A percentile compares a stretch with the other conserved stretches of the same genome.
These are phyloP conservation scores for Agaricus subrufescens DNA, from an alignment of 768 basidiomycete genomes.

Conservation along the genomic window DNA sequence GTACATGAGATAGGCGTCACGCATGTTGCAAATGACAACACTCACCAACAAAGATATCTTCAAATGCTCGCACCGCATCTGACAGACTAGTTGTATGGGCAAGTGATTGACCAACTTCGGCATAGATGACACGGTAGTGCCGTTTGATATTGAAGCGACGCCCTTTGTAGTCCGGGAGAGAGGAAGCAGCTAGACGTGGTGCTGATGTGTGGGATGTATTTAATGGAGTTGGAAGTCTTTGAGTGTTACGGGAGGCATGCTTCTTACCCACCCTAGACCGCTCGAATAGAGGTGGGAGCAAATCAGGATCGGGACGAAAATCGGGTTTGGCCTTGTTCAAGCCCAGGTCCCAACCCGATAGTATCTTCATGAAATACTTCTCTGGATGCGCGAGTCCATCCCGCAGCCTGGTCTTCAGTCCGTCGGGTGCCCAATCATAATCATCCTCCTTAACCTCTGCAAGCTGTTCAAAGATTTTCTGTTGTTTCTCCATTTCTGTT, in stretches of 20 bases:
- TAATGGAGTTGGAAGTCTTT: neutral
- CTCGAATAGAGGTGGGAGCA: too few relatives aligned
- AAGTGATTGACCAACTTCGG: constrained; percentile 1
- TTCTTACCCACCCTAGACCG: too few relatives aligned
- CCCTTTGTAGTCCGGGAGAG: neutral
- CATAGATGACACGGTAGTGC: neutral
- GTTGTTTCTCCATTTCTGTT: constrained; percentile 15
- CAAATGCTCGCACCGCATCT: neutral
- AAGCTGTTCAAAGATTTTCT: constrained; percentile 8
- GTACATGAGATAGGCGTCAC: neutral
- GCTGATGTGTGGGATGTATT: too few relatives aligned
- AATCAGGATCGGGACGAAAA: too few relatives aligned
- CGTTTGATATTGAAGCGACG: neutral
- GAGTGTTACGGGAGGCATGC: neutral
- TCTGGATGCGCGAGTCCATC: neutral
- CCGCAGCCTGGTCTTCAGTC: neutral
- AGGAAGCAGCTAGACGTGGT: too few relatives aligned
- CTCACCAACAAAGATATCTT: neutral
- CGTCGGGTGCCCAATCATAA: neutral
- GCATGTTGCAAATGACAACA: neutral
- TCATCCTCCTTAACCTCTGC: neutral
- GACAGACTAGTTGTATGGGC: constrained; percentile 24
- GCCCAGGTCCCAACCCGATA: too few relatives aligned
- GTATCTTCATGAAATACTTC: neutral
- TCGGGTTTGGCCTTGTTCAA: too few relatives aligned